Evolutionary conservation across 140 eudicot genomes (phyloP).

Genomic region (Bidens hawaiensis): DNA sequence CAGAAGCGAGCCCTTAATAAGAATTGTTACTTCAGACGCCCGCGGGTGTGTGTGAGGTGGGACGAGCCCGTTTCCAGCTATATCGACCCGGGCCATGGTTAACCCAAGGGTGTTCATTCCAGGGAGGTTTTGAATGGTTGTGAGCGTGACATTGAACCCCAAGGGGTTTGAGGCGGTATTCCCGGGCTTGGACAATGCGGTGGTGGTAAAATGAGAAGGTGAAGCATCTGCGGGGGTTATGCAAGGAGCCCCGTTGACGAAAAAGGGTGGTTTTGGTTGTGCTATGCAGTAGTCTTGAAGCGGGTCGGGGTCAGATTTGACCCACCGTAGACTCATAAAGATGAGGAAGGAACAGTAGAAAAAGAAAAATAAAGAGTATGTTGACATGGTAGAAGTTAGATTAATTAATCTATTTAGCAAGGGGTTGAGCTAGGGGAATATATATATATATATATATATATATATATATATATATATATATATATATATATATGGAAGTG

Average conservation of each 20-base stretch:
- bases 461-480: constrained; percentile 19
- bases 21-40: constrained; percentile 73
- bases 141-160: constrained; percentile 64
- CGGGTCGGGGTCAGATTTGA: constrained; percentile 62
- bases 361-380: not conserved
- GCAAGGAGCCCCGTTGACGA: constrained; percentile 66
- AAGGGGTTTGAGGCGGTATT: constrained; percentile 46
- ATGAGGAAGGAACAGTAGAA: constrained; percentile 15
- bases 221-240: constrained; percentile 47
- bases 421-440: not conserved
- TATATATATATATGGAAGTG: constrained; percentile 21
- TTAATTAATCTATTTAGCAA: not conserved
- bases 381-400: not conserved
- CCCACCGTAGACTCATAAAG: not conserved
- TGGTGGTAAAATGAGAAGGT: constrained; percentile 61
- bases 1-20: constrained; percentile 52
- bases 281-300: constrained; percentile 89
- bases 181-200: constrained; percentile 59
- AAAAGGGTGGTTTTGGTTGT: constrained; percentile 35
- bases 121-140: constrained; percentile 52
- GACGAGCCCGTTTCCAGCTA: constrained; percentile 65
- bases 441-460: not conserved
- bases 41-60: constrained; percentile 91
- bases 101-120: constrained; percentile 77
- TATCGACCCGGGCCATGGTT: constrained; percentile 72